Percentiles rank a stretch among this genome's conserved stretches.
Evolutionary conservation across 1,284 basidiomycete genomes (phyloP).

Genomic region (Clitocybe nebularis): DNA sequence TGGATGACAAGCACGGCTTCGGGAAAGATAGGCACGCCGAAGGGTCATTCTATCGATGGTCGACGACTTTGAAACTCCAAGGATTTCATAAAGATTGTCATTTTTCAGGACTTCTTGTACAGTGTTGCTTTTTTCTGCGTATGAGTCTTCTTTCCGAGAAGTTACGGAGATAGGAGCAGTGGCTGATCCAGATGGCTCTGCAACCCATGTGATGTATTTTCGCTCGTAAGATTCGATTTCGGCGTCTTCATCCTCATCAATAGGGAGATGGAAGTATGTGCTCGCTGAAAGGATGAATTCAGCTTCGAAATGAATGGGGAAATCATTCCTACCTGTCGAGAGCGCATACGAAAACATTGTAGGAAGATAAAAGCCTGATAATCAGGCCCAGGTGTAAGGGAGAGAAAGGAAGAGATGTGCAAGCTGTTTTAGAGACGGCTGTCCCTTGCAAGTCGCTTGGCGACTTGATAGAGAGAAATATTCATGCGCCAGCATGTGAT

Average conservation of each 20-base stretch:
- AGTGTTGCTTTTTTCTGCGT: conserved; percentile 27
- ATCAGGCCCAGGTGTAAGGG: neutral
- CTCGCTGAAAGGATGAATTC: conserved; percentile 29
- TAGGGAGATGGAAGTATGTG: conserved; percentile 58
- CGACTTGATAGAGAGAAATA: too few relatives aligned
- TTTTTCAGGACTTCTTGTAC: conserved; percentile 55
- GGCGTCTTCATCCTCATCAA: conserved; percentile 51
- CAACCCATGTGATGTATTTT: conserved; percentile 46
- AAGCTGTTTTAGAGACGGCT: too few relatives aligned
- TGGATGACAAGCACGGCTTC: conserved; percentile 79
- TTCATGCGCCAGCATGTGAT: too few relatives aligned
- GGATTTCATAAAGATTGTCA: conserved; percentile 69
- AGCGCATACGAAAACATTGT: conserved; percentile 58
- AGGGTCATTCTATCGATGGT: conserved; percentile 61
- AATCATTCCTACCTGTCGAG: conserved; percentile 46
- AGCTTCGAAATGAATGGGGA: neutral
- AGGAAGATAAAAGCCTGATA: conserved; percentile 11
- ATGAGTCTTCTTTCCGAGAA: conserved; percentile 18
- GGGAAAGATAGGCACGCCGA: conserved; percentile 70
- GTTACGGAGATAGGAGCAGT: conserved; percentile 23
- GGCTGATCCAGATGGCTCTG: conserved; percentile 29
- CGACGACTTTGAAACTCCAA: conserved; percentile 55
- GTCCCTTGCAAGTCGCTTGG: too few relatives aligned
- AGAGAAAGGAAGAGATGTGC: too few relatives aligned
- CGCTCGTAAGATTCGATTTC: conserved; percentile 39